Percentiles rank a stretch among this genome's conserved stretches.
Conservation (phyloP, 2,329 filamentous ascomycete species). For the Hirsutella rhossiliensis region DNA sequence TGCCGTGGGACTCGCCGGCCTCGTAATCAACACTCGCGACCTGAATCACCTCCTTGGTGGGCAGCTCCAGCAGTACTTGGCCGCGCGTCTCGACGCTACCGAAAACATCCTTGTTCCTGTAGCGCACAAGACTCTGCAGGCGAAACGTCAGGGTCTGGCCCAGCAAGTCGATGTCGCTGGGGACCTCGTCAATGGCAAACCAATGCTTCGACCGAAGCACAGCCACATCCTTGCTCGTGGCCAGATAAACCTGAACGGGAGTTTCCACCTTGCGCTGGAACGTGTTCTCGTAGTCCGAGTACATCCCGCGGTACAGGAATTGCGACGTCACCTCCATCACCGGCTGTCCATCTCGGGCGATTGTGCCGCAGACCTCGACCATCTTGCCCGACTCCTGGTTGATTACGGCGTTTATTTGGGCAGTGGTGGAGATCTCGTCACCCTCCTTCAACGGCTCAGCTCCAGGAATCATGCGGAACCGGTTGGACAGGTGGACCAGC, state of each 20-base stretch:
- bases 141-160: conserved; percentile 94
- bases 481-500: conserved; percentile 92
- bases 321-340: conserved; percentile 99
- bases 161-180: conserved; percentile 69
- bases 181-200: conserved; percentile 69
- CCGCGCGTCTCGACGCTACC: conserved; percentile 86
- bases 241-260: conserved; percentile 84
- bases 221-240: conserved; percentile 80
- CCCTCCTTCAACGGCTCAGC: conserved; percentile 93
- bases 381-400: conserved; percentile 98
- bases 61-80: conserved; percentile 85
- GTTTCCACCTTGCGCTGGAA: conserved; percentile 97
- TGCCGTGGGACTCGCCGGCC: conserved; percentile 81
- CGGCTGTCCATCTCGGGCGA: conserved; percentile 66
- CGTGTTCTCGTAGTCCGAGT: conserved; percentile 92
- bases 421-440: conserved; percentile 82
- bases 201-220: conserved; percentile 94
- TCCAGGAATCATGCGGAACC: conserved; percentile 95
- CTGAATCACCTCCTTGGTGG: conserved; percentile 94
- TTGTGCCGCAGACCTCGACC: conserved; percentile 98
- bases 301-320: conserved; percentile 89
- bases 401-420: conserved; percentile 93
- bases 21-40: conserved; percentile 96
- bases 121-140: conserved; percentile 78
- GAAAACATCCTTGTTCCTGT: conserved; percentile 90